Percentiles rank a stretch among this genome's conserved stretches.
Conservation (phyloP, 1,284 basidiomycete species). For the Papiliotrema nemorosa region DNA sequence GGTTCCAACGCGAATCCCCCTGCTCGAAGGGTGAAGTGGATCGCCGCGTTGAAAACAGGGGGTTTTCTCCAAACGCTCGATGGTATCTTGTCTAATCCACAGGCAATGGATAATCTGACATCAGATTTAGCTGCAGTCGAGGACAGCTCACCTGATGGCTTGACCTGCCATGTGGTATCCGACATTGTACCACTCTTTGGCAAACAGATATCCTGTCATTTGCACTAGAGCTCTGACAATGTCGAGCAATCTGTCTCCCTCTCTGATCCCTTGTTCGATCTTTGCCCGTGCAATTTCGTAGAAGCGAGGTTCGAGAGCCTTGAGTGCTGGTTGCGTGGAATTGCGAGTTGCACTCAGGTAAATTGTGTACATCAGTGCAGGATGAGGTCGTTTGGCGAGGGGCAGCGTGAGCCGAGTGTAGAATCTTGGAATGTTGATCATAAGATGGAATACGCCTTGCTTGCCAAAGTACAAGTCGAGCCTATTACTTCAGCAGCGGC, state of each 20-base stretch:
- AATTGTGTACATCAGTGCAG: slow-evolving; percentile 26
- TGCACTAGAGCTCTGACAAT: slow-evolving; percentile 28
- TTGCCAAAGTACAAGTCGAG: slow-evolving; percentile 26
- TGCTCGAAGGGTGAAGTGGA: slow-evolving; percentile 19
- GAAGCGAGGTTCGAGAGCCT: slow-evolving; percentile 29
- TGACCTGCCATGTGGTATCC: slow-evolving; percentile 26
- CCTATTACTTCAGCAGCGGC: slow-evolving; percentile 13
- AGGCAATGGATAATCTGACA: slow-evolving; percentile 24
- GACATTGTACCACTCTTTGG: slow-evolving; percentile 26
- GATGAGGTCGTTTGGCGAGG: slow-evolving; percentile 25
- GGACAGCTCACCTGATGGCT: slow-evolving; percentile 11
- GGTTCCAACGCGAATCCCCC: slow-evolving; percentile 20
- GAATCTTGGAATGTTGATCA: slow-evolving; percentile 24
- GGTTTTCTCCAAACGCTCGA: slow-evolving; percentile 16
- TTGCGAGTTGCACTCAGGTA: slow-evolving; percentile 23
- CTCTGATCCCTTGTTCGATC: slow-evolving; percentile 23
- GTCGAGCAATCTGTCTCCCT: slow-evolving; percentile 31
- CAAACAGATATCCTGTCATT: slow-evolving; percentile 26
- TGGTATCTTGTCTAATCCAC: slow-evolving; percentile 27
- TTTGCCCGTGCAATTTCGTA: slow-evolving; percentile 31
- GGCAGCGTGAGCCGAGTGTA: slow-evolving; percentile 24
- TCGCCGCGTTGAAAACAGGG: slow-evolving; percentile 14
- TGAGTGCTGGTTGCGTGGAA: slow-evolving; percentile 26
- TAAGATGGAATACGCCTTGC: slow-evolving; percentile 8
- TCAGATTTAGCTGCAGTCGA: neutral